phyloP scores from a whole-genome alignment of 2,329 filamentous ascomycete species.

The Trichoderma sp. region DNA sequence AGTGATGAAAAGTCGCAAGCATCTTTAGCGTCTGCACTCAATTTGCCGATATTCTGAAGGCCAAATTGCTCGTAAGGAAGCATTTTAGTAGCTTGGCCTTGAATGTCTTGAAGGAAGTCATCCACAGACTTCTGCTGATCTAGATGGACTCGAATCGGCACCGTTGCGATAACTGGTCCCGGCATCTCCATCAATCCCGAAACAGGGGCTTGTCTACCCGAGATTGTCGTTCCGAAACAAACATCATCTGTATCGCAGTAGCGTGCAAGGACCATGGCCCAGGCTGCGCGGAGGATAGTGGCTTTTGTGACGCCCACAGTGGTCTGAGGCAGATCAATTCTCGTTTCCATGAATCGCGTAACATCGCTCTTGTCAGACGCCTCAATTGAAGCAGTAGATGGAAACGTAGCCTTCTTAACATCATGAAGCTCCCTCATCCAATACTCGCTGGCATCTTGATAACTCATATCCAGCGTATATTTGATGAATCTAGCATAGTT shows the following conservation, averaged over 20 bases:
- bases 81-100: conserved; percentile 21
- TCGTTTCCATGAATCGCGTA: conserved; percentile 11
- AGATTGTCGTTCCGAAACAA: conserved; percentile 25
- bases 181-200: conserved; percentile 23
- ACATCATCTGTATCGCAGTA: conserved; percentile 34
- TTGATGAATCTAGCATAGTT: conserved; percentile 17
- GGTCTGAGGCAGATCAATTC: neutral
- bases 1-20: conserved; percentile 26
- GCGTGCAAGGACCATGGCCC: conserved; percentile 36
- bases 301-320: conserved; percentile 22
- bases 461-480: conserved; percentile 12
- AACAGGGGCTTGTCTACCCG: conserved; percentile 25
- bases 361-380: neutral
- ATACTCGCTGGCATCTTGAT: conserved; percentile 10
- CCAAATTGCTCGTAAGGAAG: conserved; percentile 26
- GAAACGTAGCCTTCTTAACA: conserved; percentile 16
- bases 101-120: conserved; percentile 19
- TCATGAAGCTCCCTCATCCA: conserved; percentile 16
- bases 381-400: neutral
- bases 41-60: conserved; percentile 26
- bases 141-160: conserved; percentile 18
- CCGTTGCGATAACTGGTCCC: conserved; percentile 22
- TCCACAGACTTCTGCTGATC: conserved; percentile 7
- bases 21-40: conserved; percentile 20
- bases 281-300: conserved; percentile 29